Evolutionary conservation across 345 rosid genomes (phyloP), one percentile per base, ranked within the genome.

Genomic region (Camelina sativa): DNA sequence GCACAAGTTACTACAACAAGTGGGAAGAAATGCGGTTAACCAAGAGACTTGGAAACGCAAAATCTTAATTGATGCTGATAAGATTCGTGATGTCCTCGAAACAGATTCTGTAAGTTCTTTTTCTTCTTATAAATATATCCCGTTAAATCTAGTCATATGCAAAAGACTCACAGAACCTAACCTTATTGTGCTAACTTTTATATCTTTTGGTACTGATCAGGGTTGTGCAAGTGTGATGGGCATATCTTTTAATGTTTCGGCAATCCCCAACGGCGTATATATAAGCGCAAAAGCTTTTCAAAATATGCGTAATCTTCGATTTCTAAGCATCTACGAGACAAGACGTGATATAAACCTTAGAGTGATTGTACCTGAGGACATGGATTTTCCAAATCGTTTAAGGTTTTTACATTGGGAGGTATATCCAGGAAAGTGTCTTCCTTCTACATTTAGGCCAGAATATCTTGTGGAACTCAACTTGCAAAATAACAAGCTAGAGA

Each of bases 1-100:
- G 78, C 82, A 81, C 65, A 72, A 75, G 59, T 62, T 76, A 51
- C 63, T 79, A n/a, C 75, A 65, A 43, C 77, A 68, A 41, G 22
- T 73, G 77, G 81, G 72, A 4, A 8, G 68, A 50, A 35, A 63
- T 30, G 46, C 50, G 8, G 47, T 79, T 46, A 64, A 22, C 50
- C 69, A 78, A 66, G 54, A 47, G 0, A 53, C 69, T 32, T 40
- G 41, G 9, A 54, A 62, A 58, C 72, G 73, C 0, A 71, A 77
- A 8, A 46, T 82, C 17, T 19, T 82, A 16, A 59, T 61, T 20
- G 13, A 32, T 19, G 35, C 58, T 10, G 25, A 63, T 16, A 72
- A 79, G 54, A 62, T 34, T 34, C 1, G 37, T 34, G 37, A 34
- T 34, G 37, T 34, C 9, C 37, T 34, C 7, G 2, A 34, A 34